These are phyloP conservation scores for Sclerotinia spermophila DNA, from an alignment of 2,329 filamentous ascomycete species.

Conservation along the genomic window DNA sequence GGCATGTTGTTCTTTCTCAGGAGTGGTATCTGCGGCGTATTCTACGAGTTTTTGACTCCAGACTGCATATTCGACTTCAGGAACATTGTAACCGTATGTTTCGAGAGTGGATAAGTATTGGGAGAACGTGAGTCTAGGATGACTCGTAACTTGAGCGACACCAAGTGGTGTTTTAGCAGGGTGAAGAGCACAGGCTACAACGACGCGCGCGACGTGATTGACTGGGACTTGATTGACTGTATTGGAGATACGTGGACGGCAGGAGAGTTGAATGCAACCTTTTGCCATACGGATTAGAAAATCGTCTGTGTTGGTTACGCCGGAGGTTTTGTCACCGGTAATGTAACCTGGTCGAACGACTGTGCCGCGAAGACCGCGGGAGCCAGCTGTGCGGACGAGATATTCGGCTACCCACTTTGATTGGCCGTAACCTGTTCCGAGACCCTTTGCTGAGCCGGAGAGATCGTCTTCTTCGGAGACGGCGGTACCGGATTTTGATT, in stretches of 20 bases:
- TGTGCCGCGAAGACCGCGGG: slow-evolving; percentile 68
- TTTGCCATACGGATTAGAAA: slow-evolving; percentile 85
- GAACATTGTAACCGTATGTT: slow-evolving; percentile 68
- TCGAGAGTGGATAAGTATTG: slow-evolving; percentile 69
- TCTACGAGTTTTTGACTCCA: slow-evolving; percentile 67
- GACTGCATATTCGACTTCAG: slow-evolving; percentile 61
- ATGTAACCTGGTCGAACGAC: slow-evolving; percentile 85
- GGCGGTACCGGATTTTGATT: slow-evolving; percentile 63
- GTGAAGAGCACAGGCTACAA: slow-evolving; percentile 60
- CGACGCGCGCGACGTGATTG: slow-evolving; percentile 74
- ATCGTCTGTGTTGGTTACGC: slow-evolving; percentile 78
- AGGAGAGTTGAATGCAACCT: slow-evolving; percentile 75
- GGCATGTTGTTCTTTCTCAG: slow-evolving; percentile 62
- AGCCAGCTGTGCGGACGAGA: slow-evolving; percentile 74
- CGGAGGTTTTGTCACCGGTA: slow-evolving; percentile 66
- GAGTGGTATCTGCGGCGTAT: slow-evolving; percentile 43
- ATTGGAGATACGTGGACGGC: slow-evolving; percentile 74
- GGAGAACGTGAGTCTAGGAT: slow-evolving; percentile 74
- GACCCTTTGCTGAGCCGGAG: slow-evolving; percentile 67
- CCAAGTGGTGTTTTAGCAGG: slow-evolving; percentile 35
- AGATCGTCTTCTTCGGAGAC: slow-evolving; percentile 77
- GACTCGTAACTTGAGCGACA: slow-evolving; percentile 75
- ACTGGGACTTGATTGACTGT: slow-evolving; percentile 89
- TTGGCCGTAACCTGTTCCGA: slow-evolving; percentile 87
- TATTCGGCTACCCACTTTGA: slow-evolving; percentile 75